These are phyloP conservation scores for Neurospora sp. DNA, from an alignment of 495 filamentous ascomycete species.

Conservation along the genomic window DNA sequence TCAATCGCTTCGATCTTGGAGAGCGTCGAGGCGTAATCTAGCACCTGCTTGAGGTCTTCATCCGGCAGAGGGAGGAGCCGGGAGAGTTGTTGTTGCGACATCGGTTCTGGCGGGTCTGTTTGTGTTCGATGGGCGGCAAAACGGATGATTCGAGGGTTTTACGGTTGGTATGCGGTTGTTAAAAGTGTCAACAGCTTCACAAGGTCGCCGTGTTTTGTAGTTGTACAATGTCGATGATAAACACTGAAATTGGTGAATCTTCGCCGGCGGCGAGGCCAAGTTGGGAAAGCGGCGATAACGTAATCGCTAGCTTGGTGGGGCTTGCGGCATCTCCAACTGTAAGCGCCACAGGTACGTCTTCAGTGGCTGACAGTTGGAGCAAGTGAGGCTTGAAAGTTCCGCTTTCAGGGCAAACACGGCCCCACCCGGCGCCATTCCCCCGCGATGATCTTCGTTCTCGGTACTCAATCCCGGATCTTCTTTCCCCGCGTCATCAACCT, in stretches of 20 bases:
- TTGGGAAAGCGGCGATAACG: neutral
- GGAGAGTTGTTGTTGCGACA: slow-evolving; percentile 60
- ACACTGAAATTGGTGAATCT: neutral
- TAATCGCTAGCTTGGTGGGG: neutral
- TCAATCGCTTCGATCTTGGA: slow-evolving; percentile 66
- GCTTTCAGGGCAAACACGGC: neutral
- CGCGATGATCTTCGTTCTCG: neutral
- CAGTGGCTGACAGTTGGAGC: neutral
- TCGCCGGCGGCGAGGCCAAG: neutral
- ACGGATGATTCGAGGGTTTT: neutral
- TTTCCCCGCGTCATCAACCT: neutral
- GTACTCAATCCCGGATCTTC: neutral
- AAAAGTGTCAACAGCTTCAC: too few species aligned
- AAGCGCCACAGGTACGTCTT: neutral
- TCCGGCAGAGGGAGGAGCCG: slow-evolving; percentile 75
- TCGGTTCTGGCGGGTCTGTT: slow-evolving; percentile 8
- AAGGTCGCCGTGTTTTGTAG: neutral
- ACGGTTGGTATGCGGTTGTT: neutral
- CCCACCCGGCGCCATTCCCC: neutral
- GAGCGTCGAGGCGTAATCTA: slow-evolving; percentile 62
- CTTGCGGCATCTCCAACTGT: neutral
- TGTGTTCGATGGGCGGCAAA: neutral
- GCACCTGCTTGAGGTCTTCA: slow-evolving; percentile 67
- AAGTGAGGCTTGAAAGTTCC: neutral
- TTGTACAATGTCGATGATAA: neutral